Conservation (phyloP, 371 early-diverging fungal genomes). For the Fennellomyces sp. region DNA sequence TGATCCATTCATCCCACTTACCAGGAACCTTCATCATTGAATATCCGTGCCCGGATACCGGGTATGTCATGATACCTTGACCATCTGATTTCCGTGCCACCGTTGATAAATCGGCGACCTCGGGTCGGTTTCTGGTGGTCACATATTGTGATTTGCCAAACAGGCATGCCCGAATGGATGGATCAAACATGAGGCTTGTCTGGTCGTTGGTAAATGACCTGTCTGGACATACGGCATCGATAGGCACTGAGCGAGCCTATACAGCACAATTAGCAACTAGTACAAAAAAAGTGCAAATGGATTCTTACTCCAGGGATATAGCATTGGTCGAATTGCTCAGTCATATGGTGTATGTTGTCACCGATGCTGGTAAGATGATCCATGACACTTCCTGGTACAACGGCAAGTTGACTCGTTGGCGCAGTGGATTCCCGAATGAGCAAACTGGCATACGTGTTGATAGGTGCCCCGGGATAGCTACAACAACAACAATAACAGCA, state of each 20-base stretch:
- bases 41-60: slow-evolving; percentile 39
- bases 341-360: slow-evolving; percentile 20
- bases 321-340: slow-evolving; percentile 31
- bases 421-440: slow-evolving; percentile 40
- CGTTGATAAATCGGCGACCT: slow-evolving; percentile 17
- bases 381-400: slow-evolving; percentile 28
- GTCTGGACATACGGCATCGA: slow-evolving; percentile 68
- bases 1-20: too few relatives aligned
- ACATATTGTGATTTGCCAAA: slow-evolving; percentile 48
- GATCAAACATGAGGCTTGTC: slow-evolving; percentile 53
- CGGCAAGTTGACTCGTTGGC: slow-evolving; percentile 23
- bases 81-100: slow-evolving; percentile 26
- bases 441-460: slow-evolving; percentile 49
- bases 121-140: slow-evolving; percentile 13
- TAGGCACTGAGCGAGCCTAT: slow-evolving; percentile 68
- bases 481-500: too few relatives aligned
- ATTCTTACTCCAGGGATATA: slow-evolving; percentile 36
- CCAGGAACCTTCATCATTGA: slow-evolving; percentile 51
- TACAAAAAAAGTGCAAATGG: slow-evolving; percentile 8
- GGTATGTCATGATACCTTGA: slow-evolving; percentile 37
- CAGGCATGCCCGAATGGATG: slow-evolving; percentile 46
- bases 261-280: slow-evolving; percentile 23
- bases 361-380: slow-evolving; percentile 34
- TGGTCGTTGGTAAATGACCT: slow-evolving; percentile 64
- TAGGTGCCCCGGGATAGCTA: slow-evolving; percentile 31